These are phyloP conservation scores for Tolypocladium ophioglossoides DNA, from an alignment of 2,329 filamentous ascomycete species.

Conservation along the genomic window DNA sequence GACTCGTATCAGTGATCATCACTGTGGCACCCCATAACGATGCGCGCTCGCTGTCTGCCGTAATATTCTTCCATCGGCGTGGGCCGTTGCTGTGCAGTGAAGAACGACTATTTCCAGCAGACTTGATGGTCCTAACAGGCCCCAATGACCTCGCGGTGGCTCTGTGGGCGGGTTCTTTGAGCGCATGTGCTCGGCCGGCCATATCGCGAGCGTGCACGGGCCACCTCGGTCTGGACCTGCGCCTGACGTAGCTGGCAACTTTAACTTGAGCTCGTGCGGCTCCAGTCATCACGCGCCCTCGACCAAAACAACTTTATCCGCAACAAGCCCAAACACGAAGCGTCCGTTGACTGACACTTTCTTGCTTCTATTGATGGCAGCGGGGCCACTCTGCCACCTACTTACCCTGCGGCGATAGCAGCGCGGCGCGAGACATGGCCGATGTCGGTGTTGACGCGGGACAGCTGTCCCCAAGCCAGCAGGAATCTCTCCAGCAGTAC, in stretches of 20 bases:
- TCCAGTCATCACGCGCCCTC: neutral
- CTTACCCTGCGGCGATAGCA: neutral
- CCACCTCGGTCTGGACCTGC: neutral
- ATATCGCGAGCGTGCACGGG: neutral
- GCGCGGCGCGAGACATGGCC: slow-evolving; percentile 16
- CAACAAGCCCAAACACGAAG: neutral
- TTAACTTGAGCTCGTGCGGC: neutral
- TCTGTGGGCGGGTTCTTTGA: neutral
- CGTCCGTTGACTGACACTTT: neutral
- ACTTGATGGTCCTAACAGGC: neutral
- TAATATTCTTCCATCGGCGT: neutral
- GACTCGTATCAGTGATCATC: no score
- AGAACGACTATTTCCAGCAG: neutral
- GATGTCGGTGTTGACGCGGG: slow-evolving; percentile 40
- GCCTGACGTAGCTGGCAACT: neutral
- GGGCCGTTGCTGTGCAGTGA: neutral
- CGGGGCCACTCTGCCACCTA: neutral
- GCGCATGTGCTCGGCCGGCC: neutral
- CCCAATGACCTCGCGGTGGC: neutral
- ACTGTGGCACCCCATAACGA: no score
- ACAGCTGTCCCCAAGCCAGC: slow-evolving; percentile 67
- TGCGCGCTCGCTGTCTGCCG: neutral
- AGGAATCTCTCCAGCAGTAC: slow-evolving; percentile 78
- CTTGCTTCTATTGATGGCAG: neutral
- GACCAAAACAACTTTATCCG: neutral